Base-by-base conservation (phyloP, 31 red algal genomes). In the Porphyra umbilicalis region DNA sequence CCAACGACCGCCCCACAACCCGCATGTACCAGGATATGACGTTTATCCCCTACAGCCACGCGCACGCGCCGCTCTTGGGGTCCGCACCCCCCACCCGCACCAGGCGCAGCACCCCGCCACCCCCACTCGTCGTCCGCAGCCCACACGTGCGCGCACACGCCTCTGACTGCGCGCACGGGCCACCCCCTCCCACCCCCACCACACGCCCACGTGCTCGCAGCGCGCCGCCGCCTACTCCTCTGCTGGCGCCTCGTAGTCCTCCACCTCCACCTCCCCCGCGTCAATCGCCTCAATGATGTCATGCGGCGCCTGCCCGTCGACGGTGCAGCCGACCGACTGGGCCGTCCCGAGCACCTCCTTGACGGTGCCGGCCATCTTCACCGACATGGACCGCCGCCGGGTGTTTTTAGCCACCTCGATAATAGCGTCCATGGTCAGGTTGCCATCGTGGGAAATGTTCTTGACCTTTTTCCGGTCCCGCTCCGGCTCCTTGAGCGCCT, bases 391-490 rank as follows among this genome's bases (percentile, higher is more conserved):
- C 57, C 97, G 94, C 38, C 30, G 38, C 68, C 94, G 93, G 80
- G 87, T 92, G 46, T 79, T 82, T 76, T 94, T 94, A 13, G 97
- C 97, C 81, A 99, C 94, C 81, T 99, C 94, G 77, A 88, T 93
- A 57, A 99, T 82, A 40, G 90, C 84, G n/a, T 99, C 94, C 46
- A 99, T 57, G 34, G 91, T 77, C 16, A 96, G 46, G 71, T 99
- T 99, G 76, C 97, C 97, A 40, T 96, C 92, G 84, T 99, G 97
- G 30, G 90, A 83, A 38, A 99, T 88, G 83, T 99, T 91, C 80
- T 99, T 99, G 31, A 90, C 86, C 88, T 99, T 99, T 79, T 99
- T 99, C n/a, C 97, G 89, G 76, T 99, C 97, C 77, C 97, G 84
- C 74, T 85, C 85, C 44, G 97, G 97, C 79, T 99, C 97, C 39